Evolutionary conservation across 1,284 basidiomycete genomes (phyloP).

Genomic region (Cryptococcus sp.): DNA sequence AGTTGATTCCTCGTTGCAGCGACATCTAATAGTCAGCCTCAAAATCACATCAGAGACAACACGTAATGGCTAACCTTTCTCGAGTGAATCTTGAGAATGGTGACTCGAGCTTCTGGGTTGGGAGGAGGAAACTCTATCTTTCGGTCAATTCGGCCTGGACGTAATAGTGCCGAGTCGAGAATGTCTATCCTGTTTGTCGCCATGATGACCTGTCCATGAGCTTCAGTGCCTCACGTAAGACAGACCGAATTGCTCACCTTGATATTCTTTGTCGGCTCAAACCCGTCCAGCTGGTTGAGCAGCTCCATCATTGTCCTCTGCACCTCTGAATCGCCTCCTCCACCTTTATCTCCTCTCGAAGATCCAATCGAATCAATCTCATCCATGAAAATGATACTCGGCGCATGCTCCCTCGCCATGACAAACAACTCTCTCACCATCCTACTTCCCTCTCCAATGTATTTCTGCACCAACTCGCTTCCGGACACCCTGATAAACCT

Average conservation of each 20-base stretch:
- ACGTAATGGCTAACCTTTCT: slow-evolving; percentile 62
- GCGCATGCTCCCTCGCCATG: slow-evolving; percentile 97
- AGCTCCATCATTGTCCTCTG: slow-evolving; percentile 98
- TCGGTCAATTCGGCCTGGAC: slow-evolving; percentile 94
- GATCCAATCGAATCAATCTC: slow-evolving; percentile 98
- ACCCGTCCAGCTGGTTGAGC: slow-evolving; percentile 94
- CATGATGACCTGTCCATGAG: slow-evolving; percentile 69
- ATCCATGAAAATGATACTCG: slow-evolving; percentile 99
- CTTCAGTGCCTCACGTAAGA: not conserved
- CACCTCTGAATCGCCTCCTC: slow-evolving; percentile 89
- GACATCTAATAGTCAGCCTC: slow-evolving; percentile 66
- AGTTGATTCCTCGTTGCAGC: slow-evolving; percentile 92
- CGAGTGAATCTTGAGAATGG: slow-evolving; percentile 94
- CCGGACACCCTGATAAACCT: slow-evolving; percentile 96
- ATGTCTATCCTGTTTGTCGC: slow-evolving; percentile 99
- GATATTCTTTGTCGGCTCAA: slow-evolving; percentile 97
- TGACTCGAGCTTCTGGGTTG: slow-evolving; percentile 92
- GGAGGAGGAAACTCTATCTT: slow-evolving; percentile 99
- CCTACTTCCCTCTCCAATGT: slow-evolving; percentile 92
- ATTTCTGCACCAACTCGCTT: slow-evolving; percentile 95
- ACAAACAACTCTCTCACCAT: slow-evolving; percentile 98
- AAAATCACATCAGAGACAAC: not conserved
- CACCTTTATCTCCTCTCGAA: slow-evolving; percentile 81
- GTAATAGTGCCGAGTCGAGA: slow-evolving; percentile 86
- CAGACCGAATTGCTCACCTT: slow-evolving; percentile 52